phyloP scores from a whole-genome alignment of 148 eudicot genomes.

The Heliamphora exappendiculata region DNA sequence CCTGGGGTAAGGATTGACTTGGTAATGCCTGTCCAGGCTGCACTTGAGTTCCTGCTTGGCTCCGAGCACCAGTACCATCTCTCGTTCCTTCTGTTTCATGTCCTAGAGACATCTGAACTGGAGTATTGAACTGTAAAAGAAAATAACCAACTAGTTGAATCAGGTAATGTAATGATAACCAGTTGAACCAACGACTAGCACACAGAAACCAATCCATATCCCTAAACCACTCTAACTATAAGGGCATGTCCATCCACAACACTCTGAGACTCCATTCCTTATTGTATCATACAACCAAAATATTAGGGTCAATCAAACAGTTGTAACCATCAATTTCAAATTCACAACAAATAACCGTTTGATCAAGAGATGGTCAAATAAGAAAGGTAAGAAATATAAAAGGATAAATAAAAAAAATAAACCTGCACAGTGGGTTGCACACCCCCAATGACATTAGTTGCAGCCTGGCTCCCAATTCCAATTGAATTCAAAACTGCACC shows the following conservation, averaged over 20 bases:
- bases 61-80: conserved; percentile 34
- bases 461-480: conserved; percentile 53
- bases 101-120: conserved; percentile 42
- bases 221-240: background rate
- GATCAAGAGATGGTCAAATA: background rate
- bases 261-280: background rate
- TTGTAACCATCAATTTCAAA: background rate
- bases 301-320: background rate
- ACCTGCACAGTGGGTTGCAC: conserved; percentile 30
- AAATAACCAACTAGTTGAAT: conserved; percentile 8
- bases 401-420: conserved; percentile 4
- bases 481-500: conserved; percentile 86
- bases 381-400: background rate
- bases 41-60: conserved; percentile 44
- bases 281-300: background rate
- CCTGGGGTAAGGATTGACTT: conserved; percentile 42
- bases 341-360: background rate
- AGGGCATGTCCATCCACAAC: background rate
- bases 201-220: too few relatives aligned
- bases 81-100: conserved; percentile 37
- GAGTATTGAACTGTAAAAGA: conserved; percentile 27
- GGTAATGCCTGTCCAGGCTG: conserved; percentile 45
- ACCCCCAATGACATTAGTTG: conserved; percentile 29
- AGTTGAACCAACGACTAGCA: too few relatives aligned
- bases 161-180: too few relatives aligned